A percentile compares a stretch with the other conserved stretches of the same genome.
These are phyloP conservation scores for Sporisorium exsertum DNA, from an alignment of 1,284 basidiomycete genomes.

Conservation along the genomic window DNA sequence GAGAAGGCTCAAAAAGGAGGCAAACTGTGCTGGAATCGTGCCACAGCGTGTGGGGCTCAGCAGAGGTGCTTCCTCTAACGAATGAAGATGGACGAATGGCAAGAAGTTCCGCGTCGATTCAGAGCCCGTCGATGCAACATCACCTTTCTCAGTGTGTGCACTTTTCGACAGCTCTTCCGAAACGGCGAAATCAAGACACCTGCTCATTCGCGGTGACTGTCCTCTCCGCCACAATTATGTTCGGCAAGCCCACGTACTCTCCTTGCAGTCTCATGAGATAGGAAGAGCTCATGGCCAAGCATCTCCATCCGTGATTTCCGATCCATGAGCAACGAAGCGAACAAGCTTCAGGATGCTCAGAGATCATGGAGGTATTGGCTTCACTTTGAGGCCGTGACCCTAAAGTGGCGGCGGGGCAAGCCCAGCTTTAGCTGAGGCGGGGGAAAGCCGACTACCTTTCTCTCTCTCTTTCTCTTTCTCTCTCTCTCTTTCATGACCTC, in stretches of 20 bases:
- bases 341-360: background rate
- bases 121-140: conserved; percentile 17
- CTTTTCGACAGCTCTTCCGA: conserved; percentile 38
- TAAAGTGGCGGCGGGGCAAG: too few species aligned
- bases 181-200: background rate
- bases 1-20: background rate
- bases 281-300: background rate
- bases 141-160: too few species aligned
- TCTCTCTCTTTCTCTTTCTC: too few species aligned
- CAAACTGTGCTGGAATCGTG: too few species aligned
- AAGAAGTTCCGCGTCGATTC: conserved; percentile 29
- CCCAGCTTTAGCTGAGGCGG: too few species aligned
- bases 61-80: background rate
- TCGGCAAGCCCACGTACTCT: background rate
- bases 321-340: background rate
- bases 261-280: background rate
- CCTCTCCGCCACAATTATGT: background rate
- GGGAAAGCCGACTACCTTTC: too few species aligned
- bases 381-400: too few species aligned
- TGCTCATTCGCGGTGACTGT: conserved; percentile 9
- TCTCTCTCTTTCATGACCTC: too few species aligned
- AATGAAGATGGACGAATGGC: conserved; percentile 1
- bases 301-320: background rate
- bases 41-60: background rate
- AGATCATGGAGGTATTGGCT: too few species aligned